Evolutionary conservation across 1,284 basidiomycete genomes (phyloP), one percentile per base, ranked within the genome.

Genomic region (Spongispora temasekensis): DNA sequence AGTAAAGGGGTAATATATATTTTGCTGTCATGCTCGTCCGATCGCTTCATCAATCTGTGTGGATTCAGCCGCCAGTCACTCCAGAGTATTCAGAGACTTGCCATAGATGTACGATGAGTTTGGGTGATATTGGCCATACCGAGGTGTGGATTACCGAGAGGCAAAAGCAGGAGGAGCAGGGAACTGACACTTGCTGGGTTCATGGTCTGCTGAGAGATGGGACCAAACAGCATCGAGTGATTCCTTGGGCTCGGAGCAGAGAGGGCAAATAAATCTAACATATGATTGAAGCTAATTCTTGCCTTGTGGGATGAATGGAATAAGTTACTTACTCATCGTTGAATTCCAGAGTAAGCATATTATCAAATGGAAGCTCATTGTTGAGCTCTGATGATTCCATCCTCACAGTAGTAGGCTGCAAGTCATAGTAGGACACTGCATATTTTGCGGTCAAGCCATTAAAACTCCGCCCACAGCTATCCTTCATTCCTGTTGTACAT

Each of bases 91-190:
- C 13, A 42, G 44, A 1, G 37, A 12, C 35, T 51, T 61, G 1
- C 60, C 37, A 27, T 57, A 61, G 28, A 61, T 51, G 5, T 61
- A 57, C n/a, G n/a, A n/a, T n/a, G n/a, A n/a, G n/a, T n/a, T n/a
- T n/a, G n/a, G n/a, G n/a, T n/a, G n/a, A n/a, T 9, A 46, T 6
- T 1, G 53, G 57, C 56, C 60, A 1, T 35, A 12, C 23, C 6
- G 28, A 27, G 55, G 52, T 3, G 13, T 13, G 10, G 44, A 35
- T 9, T 19, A 23, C 2, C 9, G 53, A 30, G 27, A 5, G 8
- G 56, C 50, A 2, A 60, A 50, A 7, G 9, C 15, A 7, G 17
- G 35, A 17, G 35, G 35, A 19, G 35, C 35, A 17, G 35, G 35
- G n/a, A 37, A 37, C n/a, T 37, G 13, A 19, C 35, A 2, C n/a